Evolutionary conservation across 2,329 filamentous ascomycete genomes (phyloP).

Genomic region (Beauveria sp.): DNA sequence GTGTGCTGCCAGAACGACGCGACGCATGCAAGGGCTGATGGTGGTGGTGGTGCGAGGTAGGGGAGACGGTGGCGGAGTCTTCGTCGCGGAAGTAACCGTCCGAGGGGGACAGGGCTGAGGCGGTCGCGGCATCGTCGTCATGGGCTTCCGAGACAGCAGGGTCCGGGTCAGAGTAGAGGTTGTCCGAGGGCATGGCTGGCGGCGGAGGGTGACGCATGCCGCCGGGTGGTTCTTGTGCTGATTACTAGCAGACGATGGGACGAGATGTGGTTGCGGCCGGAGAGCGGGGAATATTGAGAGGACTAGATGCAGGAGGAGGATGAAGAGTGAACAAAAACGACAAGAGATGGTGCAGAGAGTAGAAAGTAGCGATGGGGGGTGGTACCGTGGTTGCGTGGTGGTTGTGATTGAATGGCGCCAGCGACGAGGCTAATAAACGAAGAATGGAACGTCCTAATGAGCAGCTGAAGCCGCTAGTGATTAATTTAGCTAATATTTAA

Average conservation of each 20-base stretch:
- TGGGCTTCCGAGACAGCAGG: constrained; percentile 8
- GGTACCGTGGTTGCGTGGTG: neutral
- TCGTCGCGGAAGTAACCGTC: constrained; percentile 43
- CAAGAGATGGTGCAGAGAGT: neutral
- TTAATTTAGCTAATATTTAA: too few species aligned
- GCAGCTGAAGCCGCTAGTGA: neutral
- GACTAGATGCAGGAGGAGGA: neutral
- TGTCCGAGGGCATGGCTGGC: constrained; percentile 21
- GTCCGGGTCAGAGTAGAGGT: constrained; percentile 21
- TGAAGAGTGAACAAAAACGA: neutral
- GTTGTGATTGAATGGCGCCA: neutral
- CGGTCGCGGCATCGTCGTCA: constrained; percentile 6
- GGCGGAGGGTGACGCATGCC: constrained; percentile 7
- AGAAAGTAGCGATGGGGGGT: neutral
- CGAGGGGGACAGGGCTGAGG: constrained; percentile 36
- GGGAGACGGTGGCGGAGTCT: constrained; percentile 17
- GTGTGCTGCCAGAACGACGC: constrained; percentile 27
- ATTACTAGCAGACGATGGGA: neutral
- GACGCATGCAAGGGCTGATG: constrained; percentile 16
- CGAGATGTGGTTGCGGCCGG: constrained; percentile 5
- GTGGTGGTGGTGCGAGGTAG: constrained; percentile 16
- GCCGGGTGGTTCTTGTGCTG: neutral
- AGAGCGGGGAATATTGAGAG: neutral
- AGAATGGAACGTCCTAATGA: neutral
- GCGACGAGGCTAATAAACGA: neutral